A percentile compares a stretch with the other conserved stretches of the same genome.
Conservation (phyloP, 1,139 yeast genomes). For the Debaryomyces singareniensis region DNA sequence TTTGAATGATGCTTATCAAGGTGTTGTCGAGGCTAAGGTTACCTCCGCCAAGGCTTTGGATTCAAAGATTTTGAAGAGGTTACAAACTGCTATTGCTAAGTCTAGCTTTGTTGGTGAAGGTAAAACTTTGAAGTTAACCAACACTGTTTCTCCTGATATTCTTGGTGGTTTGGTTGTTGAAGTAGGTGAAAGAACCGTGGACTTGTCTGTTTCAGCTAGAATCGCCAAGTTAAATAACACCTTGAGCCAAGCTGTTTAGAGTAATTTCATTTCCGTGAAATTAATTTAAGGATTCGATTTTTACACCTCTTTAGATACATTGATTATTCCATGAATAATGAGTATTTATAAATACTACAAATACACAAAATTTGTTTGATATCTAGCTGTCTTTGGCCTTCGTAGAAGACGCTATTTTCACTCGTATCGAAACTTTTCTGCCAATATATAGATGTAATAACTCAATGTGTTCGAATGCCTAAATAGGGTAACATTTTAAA, state of each 20-base stretch:
- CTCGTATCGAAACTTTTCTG: no score
- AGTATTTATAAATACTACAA: no score
- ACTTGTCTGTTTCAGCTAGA: conserved; percentile 80
- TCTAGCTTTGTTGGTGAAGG: conserved; percentile 81
- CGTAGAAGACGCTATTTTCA: no score
- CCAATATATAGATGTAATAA: no score
- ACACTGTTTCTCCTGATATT: conserved; percentile 82
- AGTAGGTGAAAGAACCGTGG: conserved; percentile 96
- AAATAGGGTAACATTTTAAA: no score
- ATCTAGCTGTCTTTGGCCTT: no score
- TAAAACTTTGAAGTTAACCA: conserved; percentile 78
- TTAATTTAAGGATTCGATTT: no score
- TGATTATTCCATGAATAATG: no score
- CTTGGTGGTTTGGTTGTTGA: conserved; percentile 95
- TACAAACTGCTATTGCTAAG: conserved; percentile 71
- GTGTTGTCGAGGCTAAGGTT: conserved; percentile 89
- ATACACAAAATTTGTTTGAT: no score
- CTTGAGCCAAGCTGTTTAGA: conserved; percentile 69
- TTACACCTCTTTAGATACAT: no score
- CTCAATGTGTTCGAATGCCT: no score
- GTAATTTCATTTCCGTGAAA: no score
- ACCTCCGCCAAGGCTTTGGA: conserved; percentile 87
- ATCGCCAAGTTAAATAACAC: conserved; percentile 85
- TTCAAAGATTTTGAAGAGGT: conserved; percentile 69
- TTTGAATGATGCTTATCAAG: conserved; percentile 84